Evolutionary conservation across 1,284 basidiomycete species (phyloP).

Genomic region (Ceratobasidium sp.): DNA sequence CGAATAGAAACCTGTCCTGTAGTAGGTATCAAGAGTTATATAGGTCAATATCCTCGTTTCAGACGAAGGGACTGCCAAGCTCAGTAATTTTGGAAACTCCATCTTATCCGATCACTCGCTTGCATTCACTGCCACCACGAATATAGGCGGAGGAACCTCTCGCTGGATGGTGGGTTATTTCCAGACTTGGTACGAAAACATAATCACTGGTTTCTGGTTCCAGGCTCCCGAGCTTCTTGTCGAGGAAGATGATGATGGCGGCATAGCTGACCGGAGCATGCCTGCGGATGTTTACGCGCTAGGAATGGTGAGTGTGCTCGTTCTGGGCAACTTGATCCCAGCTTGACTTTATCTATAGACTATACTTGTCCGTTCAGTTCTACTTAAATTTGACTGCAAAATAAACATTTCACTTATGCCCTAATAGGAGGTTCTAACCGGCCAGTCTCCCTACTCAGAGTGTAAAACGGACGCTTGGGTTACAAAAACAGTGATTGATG

Average conservation of each 20-base stretch:
- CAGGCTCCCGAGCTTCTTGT: conserved; percentile 22
- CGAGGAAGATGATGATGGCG: not conserved
- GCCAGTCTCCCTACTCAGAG: not conserved
- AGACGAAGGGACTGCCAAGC: not conserved
- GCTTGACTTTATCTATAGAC: not conserved
- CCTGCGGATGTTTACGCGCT: conserved; percentile 31
- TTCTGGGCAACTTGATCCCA: too few relatives aligned
- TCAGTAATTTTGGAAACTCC: conserved; percentile 1
- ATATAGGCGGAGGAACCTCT: conserved; percentile 15
- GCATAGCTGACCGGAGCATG: not conserved
- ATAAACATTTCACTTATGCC: not conserved
- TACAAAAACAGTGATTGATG: not conserved
- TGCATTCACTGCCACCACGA: conserved; percentile 8
- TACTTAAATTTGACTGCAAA: not conserved
- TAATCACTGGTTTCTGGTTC: too few relatives aligned
- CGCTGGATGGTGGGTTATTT: conserved; percentile 15
- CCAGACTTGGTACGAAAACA: too few relatives aligned
- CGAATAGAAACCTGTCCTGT: too few relatives aligned
- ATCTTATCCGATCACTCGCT: not conserved
- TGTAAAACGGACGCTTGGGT: not conserved
- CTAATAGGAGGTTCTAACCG: not conserved
- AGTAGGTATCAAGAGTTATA: not conserved
- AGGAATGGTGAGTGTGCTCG: conserved; percentile 17
- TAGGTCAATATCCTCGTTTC: conserved; percentile 21
- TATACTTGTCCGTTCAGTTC: not conserved